A percentile compares a stretch with the other conserved stretches of the same genome.
Conservation (phyloP, 2,329 filamentous ascomycete species). For the Fusarium redolens region DNA sequence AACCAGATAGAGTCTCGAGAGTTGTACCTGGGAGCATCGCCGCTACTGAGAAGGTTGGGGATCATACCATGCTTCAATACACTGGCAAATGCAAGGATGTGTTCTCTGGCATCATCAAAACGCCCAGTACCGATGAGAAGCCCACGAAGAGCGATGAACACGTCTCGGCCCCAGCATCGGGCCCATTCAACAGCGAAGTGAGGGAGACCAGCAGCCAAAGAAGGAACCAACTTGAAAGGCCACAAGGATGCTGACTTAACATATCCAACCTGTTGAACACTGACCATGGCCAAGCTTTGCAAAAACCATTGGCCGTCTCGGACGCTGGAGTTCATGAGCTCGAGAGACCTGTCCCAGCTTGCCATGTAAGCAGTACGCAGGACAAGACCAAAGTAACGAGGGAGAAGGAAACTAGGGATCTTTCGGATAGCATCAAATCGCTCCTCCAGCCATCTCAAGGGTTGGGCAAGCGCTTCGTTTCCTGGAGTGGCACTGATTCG, state of each 20-base stretch:
- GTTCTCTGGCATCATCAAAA: constrained; percentile 89
- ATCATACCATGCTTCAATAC: constrained; percentile 99
- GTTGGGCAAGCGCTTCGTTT: constrained; percentile 71
- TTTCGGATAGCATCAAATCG: constrained; percentile 87
- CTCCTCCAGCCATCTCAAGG: constrained; percentile 82
- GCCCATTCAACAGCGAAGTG: constrained; percentile 97
- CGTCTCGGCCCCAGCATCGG: constrained; percentile 95
- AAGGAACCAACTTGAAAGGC: constrained; percentile 85
- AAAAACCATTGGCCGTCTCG: constrained; percentile 88
- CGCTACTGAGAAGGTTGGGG: constrained; percentile 89
- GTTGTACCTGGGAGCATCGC: constrained; percentile 90
- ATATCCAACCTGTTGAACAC: constrained; percentile 87
- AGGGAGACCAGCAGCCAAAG: constrained; percentile 89
- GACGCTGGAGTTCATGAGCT: constrained; percentile 82
- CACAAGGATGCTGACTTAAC: constrained; percentile 92
- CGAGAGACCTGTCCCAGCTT: constrained; percentile 80
- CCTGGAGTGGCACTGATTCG: constrained; percentile 72
- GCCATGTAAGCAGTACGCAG: constrained; percentile 89
- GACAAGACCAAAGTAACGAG: constrained; percentile 91
- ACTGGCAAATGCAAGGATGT: constrained; percentile 93
- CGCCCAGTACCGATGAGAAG: constrained; percentile 92
- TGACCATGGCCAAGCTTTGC: constrained; percentile 89
- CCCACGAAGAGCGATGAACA: constrained; percentile 94
- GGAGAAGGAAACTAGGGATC: constrained; percentile 89
- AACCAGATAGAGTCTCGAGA: constrained; percentile 98